Conservation (phyloP, 2,329 filamentous ascomycete genomes). For the Xylariaceae sp. region DNA sequence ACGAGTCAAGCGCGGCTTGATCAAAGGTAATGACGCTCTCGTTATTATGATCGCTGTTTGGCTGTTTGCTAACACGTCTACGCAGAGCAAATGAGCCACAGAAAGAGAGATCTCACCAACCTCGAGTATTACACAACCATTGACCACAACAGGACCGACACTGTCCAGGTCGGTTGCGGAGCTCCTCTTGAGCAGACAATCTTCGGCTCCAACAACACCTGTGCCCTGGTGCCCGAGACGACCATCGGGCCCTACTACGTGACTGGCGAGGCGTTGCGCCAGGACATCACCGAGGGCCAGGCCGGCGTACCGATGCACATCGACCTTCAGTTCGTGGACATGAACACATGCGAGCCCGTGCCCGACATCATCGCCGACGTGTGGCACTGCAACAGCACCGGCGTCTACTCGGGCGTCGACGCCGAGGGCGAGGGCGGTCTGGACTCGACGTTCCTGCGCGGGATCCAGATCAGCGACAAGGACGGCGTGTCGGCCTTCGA, state of each 20-base stretch:
- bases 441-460: conserved; percentile 31
- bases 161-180: too few relatives aligned
- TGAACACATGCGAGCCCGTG: conserved; percentile 33
- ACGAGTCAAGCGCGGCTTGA: too few relatives aligned
- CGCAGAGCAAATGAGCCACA: too few relatives aligned
- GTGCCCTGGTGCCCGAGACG: background rate
- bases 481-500: conserved; percentile 36
- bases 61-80: too few relatives aligned
- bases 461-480: conserved; percentile 30
- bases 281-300: conserved; percentile 35
- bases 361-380: conserved; percentile 32
- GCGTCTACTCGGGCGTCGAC: conserved; percentile 36
- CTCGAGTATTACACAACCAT: too few relatives aligned
- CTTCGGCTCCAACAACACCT: background rate
- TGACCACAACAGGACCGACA: too few relatives aligned
- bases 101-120: too few relatives aligned
- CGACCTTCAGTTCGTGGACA: conserved; percentile 37
- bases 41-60: too few relatives aligned
- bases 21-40: too few relatives aligned
- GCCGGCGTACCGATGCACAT: conserved; percentile 35
- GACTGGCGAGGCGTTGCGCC: background rate
- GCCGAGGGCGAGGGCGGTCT: conserved; percentile 26
- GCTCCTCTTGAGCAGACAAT: too few relatives aligned
- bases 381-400: conserved; percentile 38
- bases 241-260: background rate